Percentiles rank a stretch among this genome's conserved stretches.
Conservation (phyloP, 441 rosid species). For the Capsella rubella region DNA sequence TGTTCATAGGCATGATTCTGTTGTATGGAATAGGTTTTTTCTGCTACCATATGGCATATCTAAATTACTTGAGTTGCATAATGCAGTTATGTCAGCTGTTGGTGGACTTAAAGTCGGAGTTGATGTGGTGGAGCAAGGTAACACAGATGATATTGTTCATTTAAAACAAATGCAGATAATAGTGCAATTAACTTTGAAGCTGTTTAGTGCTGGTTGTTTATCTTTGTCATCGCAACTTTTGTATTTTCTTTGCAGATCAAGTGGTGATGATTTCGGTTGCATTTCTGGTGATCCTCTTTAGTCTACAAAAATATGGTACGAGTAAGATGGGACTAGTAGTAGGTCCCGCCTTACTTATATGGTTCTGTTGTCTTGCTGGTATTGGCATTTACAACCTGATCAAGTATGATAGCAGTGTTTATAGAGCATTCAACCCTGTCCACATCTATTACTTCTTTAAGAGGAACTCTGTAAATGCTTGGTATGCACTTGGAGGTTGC, state of each 20-base stretch:
- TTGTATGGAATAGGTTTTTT: conserved; percentile 5
- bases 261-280: conserved; percentile 95
- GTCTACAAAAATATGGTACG: conserved; percentile 97
- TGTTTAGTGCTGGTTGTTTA: conserved; percentile 15
- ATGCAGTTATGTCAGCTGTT: conserved; percentile 95
- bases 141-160: conserved; percentile 20
- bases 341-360: conserved; percentile 92
- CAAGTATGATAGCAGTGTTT: conserved; percentile 76
- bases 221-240: conserved; percentile 25
- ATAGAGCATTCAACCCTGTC: conserved; percentile 89
- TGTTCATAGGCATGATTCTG: conserved; percentile 33
- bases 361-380: conserved; percentile 96
- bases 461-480: conserved; percentile 82
- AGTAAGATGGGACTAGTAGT: conserved; percentile 96
- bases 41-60: conserved; percentile 27
- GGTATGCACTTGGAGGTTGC: conserved; percentile 98
- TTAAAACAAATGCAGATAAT: conserved; percentile 14
- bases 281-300: conserved; percentile 87
- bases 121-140: conserved; percentile 80
- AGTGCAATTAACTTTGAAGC: conserved; percentile 11
- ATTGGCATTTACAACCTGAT: conserved; percentile 87
- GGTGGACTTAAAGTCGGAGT: conserved; percentile 92
- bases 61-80: conserved; percentile 40
- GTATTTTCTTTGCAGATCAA: conserved; percentile 72
- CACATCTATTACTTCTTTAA: conserved; percentile 88